Base-by-base conservation (phyloP, 441 rosid species). In the Euphorbia schlechtendalii region DNA sequence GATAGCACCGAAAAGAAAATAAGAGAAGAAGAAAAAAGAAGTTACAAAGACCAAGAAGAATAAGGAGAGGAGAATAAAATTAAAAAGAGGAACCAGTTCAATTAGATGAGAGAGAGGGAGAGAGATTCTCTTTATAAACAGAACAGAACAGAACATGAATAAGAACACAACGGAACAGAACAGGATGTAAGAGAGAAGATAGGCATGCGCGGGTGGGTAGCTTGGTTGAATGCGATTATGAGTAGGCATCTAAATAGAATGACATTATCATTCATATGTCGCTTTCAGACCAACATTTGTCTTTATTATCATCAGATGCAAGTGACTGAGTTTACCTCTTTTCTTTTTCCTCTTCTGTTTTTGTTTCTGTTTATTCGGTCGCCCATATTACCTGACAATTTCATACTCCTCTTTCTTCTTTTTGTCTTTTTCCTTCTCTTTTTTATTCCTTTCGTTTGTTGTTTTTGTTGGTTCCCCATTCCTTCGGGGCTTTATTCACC, bases 161-260 rank as follows among this genome's bases (percentile, higher is more conserved):
- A 28, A 30, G 56, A 32, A 6, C 34, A 32, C 34, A 32, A 32
- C 34, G 6, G 4, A 32, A 32, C 34, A 32, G 34, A 32, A 32
- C 34, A 32, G 34, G 6, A 32, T 6, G 6, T 32, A 32, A 32
- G 3, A 7, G 21, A 24, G 17, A 22, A 0, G 8, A 30, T 27
- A 17, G 61, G 27, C 12, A 73, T 65, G 79, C 77, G 68, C 59
- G 34, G 34, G 4, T 32, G 34, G 34, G 4, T 32, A 6, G 34
- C 34, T 32, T 32, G 34, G 34, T 32, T 32, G 34, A 6, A 32
- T 32, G 34, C 3, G 34, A 32, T 32, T 32, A 32, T 32, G 3
- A n/a, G 56, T 62, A 65, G 69, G 69, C 71, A 70, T 73, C 73
- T 20, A 64, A 67, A 59, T 75, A 14, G 15, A 70, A 75, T 72